Conservation (phyloP, 2,329 filamentous ascomycete genomes). For the Dactylellina drechsleri region DNA sequence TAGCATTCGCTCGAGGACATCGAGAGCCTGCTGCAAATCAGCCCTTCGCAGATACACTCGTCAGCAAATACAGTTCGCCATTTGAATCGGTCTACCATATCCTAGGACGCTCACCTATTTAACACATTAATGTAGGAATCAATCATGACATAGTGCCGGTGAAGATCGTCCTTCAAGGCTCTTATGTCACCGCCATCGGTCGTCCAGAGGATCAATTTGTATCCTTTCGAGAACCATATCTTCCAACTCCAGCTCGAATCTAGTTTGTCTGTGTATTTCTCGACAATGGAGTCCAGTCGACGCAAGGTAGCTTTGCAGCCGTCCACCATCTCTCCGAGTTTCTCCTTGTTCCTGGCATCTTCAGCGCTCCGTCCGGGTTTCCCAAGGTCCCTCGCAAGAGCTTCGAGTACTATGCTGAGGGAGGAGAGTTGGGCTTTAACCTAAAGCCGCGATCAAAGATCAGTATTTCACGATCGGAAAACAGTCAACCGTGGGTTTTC, state of each 20-base stretch:
- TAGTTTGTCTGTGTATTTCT: slow-evolving; percentile 53
- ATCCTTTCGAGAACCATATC: slow-evolving; percentile 53
- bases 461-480: background rate
- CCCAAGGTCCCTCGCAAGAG: slow-evolving; percentile 39
- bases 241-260: slow-evolving; percentile 54
- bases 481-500: background rate
- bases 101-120: slow-evolving; percentile 21
- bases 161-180: slow-evolving; percentile 41
- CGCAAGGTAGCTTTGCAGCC: slow-evolving; percentile 34
- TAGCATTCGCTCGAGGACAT: slow-evolving; percentile 44
- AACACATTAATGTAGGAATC: slow-evolving; percentile 49
- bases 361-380: slow-evolving; percentile 40
- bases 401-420: slow-evolving; percentile 41
- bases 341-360: slow-evolving; percentile 44
- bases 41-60: slow-evolving; percentile 11
- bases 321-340: slow-evolving; percentile 50
- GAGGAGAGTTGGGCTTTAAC: slow-evolving; percentile 49
- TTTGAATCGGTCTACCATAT: background rate
- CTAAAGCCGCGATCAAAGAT: slow-evolving; percentile 5
- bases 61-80: background rate
- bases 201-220: slow-evolving; percentile 50
- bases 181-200: slow-evolving; percentile 49
- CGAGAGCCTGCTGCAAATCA: slow-evolving; percentile 46
- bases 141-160: slow-evolving; percentile 48
- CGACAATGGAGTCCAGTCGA: slow-evolving; percentile 51